phyloP scores from a whole-genome alignment of 2,329 filamentous ascomycete species.

The Pseudocercospora musae region DNA sequence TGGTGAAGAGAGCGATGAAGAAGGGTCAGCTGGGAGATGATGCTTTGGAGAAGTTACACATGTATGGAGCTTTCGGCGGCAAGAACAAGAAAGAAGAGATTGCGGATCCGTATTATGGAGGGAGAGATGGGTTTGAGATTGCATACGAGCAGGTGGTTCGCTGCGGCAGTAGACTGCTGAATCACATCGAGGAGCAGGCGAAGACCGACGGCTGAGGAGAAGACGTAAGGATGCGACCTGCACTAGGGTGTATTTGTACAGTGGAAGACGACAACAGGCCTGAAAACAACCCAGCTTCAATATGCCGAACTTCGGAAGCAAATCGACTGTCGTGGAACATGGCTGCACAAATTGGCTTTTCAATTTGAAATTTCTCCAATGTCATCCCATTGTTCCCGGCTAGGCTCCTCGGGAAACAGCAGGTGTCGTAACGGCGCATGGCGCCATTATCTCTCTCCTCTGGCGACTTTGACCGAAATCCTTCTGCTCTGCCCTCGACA shows the following conservation, averaged over 20 bases:
- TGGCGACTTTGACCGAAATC: not conserved
- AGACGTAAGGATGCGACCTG: no score
- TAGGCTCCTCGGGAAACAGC: not conserved
- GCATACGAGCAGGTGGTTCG: constrained; percentile 81
- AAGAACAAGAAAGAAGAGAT: constrained; percentile 62
- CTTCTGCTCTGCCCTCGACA: not conserved
- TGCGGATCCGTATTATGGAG: constrained; percentile 88
- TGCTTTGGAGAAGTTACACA: constrained; percentile 41
- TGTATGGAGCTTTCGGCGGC: constrained; percentile 81
- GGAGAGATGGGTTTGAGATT: constrained; percentile 70
- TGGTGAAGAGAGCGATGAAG: constrained; percentile 53
- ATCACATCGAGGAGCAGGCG: constrained; percentile 49
- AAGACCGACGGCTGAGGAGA: constrained; percentile 1
- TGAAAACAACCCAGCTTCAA: no score
- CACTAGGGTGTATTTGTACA: no score
- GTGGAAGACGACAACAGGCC: no score
- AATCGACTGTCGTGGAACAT: not conserved
- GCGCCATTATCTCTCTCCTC: not conserved
- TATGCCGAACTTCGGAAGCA: not conserved
- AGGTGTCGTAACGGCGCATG: not conserved
- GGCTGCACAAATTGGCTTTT: not conserved
- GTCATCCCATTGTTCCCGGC: not conserved
- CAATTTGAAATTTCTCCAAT: not conserved
- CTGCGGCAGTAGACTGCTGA: constrained; percentile 74
- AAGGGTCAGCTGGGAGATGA: constrained; percentile 33